phyloP scores from a whole-genome alignment of 139 green algal genomes.

The Diplosphaera chodatii region DNA sequence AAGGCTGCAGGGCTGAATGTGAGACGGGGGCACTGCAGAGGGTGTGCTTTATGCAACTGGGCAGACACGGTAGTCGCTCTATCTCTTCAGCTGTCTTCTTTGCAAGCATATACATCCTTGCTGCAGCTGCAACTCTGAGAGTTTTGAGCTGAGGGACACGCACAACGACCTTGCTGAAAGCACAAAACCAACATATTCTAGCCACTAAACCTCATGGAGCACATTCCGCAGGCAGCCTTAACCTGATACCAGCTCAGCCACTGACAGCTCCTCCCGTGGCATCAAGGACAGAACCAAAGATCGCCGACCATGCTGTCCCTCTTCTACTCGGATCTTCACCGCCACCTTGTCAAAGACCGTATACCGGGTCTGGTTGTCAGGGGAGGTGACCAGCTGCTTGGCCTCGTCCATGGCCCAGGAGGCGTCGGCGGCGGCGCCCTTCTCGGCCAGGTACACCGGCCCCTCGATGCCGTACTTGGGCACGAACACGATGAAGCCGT shows the following conservation, averaged over 20 bases:
- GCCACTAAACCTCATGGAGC: too few relatives aligned
- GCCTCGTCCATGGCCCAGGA: conserved; percentile 6
- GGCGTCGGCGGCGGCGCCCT: not conserved
- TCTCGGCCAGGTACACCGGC: conserved; percentile 53
- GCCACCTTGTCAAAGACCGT: conserved; percentile 71
- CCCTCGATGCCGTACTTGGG: conserved; percentile 98
- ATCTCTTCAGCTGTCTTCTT: too few relatives aligned
- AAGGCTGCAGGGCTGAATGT: too few relatives aligned
- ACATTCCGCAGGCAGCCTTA: too few relatives aligned
- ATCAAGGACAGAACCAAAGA: conserved; percentile 56
- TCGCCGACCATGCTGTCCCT: conserved; percentile 44
- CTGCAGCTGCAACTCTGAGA: too few relatives aligned
- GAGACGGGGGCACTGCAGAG: too few relatives aligned
- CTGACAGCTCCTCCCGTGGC: conserved; percentile 32
- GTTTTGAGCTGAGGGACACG: too few relatives aligned
- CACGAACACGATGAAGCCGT: conserved; percentile 93
- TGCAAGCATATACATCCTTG: too few relatives aligned
- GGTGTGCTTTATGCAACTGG: too few relatives aligned
- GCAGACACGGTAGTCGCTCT: too few relatives aligned
- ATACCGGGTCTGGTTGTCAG: conserved; percentile 40
- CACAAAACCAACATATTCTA: too few relatives aligned
- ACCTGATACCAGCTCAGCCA: conserved; percentile 26
- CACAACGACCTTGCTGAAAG: too few relatives aligned
- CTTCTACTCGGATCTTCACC: conserved; percentile 64
- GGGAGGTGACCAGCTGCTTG: conserved; percentile 34